phyloP scores from a whole-genome alignment of 2,329 filamentous ascomycete genomes.

The Fusarium metavorans region DNA sequence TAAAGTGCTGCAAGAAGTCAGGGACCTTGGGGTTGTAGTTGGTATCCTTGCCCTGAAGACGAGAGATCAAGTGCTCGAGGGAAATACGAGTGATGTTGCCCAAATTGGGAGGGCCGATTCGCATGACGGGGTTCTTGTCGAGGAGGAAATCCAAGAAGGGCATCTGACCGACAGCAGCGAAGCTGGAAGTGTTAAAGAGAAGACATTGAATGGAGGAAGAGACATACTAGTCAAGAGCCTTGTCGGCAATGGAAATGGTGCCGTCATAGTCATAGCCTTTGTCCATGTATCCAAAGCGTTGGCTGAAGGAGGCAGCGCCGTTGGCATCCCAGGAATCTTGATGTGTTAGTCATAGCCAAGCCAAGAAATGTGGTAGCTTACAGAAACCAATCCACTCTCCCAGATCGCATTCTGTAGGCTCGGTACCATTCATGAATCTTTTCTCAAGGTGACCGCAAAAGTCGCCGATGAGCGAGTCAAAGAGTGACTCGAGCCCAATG shows the following conservation, averaged over 20 bases:
- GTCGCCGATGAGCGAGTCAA: slow-evolving; percentile 46
- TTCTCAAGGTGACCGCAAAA: slow-evolving; percentile 28
- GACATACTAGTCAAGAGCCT: slow-evolving; percentile 37
- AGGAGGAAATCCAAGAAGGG: slow-evolving; percentile 46
- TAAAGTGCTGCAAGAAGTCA: slow-evolving; percentile 52
- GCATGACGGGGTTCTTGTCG: slow-evolving; percentile 45
- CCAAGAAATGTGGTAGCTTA: background rate
- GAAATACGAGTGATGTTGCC: slow-evolving; percentile 35
- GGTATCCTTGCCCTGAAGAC: slow-evolving; percentile 35
- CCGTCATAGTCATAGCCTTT: slow-evolving; percentile 52
- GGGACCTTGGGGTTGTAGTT: slow-evolving; percentile 34
- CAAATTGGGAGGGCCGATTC: slow-evolving; percentile 41
- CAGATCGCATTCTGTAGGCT: slow-evolving; percentile 16
- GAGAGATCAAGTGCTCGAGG: slow-evolving; percentile 27
- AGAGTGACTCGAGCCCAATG: slow-evolving; percentile 39
- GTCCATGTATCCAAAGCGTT: slow-evolving; percentile 56
- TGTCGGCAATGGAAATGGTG: slow-evolving; percentile 49
- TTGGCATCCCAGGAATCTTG: slow-evolving; percentile 55
- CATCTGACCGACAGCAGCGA: slow-evolving; percentile 44
- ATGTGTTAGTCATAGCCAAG: too few relatives aligned
- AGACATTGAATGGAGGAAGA: background rate
- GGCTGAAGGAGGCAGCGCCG: slow-evolving; percentile 56
- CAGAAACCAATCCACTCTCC: slow-evolving; percentile 31
- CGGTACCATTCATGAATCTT: slow-evolving; percentile 19
- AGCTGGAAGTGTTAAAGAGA: slow-evolving; percentile 35